Percentiles rank a stretch among this genome's conserved stretches.
Evolutionary conservation across 2,329 filamentous ascomycete genomes (phyloP).

Genomic region (Hymenoscyphus fructigenus): DNA sequence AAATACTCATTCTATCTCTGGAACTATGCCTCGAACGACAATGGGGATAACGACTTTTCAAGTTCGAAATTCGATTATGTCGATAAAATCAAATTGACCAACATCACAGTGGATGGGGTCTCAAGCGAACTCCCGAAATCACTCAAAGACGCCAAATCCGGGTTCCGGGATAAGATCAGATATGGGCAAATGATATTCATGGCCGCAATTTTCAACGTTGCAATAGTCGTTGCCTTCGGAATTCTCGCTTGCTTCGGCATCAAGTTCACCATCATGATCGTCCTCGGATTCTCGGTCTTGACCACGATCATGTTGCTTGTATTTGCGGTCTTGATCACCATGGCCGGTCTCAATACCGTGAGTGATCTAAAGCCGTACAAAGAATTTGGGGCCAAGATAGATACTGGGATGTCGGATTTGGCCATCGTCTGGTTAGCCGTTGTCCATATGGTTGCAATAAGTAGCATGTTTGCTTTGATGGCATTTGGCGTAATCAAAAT

Average conservation of each 20-base stretch:
- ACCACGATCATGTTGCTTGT: neutral
- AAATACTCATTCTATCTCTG: conserved; percentile 3
- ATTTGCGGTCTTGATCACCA: conserved; percentile 7
- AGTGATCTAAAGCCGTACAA: neutral
- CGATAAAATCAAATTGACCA: neutral
- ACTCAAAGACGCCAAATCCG: neutral
- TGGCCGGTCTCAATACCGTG: neutral
- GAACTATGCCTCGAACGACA: neutral
- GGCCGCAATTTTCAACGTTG: conserved; percentile 9
- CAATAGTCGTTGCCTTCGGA: conserved; percentile 4
- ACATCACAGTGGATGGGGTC: neutral
- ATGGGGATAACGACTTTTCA: neutral
- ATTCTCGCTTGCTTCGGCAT: conserved; percentile 4
- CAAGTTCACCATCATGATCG: conserved; percentile 4
- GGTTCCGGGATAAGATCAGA: neutral
- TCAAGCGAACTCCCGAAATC: neutral
- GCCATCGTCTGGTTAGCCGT: conserved; percentile 7
- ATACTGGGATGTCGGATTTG: conserved; percentile 4
- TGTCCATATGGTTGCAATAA: conserved; percentile 5
- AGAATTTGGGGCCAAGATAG: conserved; percentile 2
- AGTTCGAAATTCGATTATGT: neutral
- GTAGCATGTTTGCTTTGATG: neutral
- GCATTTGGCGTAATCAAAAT: neutral
- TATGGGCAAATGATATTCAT: conserved; percentile 3
- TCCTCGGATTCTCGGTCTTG: neutral